A percentile compares a stretch with the other conserved stretches of the same genome.
Evolutionary conservation across 768 basidiomycete genomes (phyloP).

Genomic region (Lactifluus rugatus): DNA sequence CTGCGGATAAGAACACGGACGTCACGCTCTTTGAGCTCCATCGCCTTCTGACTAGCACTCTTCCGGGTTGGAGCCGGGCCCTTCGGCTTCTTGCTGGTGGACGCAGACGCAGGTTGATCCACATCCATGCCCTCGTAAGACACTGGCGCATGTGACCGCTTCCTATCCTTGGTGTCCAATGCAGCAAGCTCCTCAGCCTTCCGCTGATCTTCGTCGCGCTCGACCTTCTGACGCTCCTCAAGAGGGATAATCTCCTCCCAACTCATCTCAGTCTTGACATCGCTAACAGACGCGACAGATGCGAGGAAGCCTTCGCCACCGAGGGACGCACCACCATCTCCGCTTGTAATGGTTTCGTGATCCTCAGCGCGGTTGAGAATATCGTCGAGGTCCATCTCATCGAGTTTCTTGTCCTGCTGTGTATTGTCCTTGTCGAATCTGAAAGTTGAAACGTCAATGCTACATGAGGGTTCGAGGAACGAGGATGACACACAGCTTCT

Average conservation of each 20-base stretch:
- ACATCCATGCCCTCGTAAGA: slow-evolving; percentile 94
- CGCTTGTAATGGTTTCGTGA: slow-evolving; percentile 83
- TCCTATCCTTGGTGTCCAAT: slow-evolving; percentile 57
- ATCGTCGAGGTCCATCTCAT: slow-evolving; percentile 98
- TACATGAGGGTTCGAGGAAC: slow-evolving; percentile 4
- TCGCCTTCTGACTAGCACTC: slow-evolving; percentile 85
- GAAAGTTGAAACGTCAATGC: slow-evolving; percentile 17
- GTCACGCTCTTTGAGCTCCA: slow-evolving; percentile 96
- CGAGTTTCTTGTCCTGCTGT: slow-evolving; percentile 88
- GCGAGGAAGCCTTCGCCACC: slow-evolving; percentile 96
- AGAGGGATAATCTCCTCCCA: slow-evolving; percentile 99
- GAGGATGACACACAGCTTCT: slow-evolving; percentile 67
- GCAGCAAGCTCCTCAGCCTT: slow-evolving; percentile 62
- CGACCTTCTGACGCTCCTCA: slow-evolving; percentile 79
- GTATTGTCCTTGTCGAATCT: slow-evolving; percentile 97
- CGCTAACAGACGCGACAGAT: slow-evolving; percentile 91
- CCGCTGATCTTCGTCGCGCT: slow-evolving; percentile 68
- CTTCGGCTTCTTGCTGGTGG: slow-evolving; percentile 68
- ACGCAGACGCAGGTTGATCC: slow-evolving; percentile 53
- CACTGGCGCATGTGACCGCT: slow-evolving; percentile 76
- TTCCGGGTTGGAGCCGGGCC: slow-evolving; percentile 68
- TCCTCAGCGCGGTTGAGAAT: slow-evolving; percentile 94
- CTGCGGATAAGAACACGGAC: slow-evolving; percentile 91
- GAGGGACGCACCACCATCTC: slow-evolving; percentile 84
- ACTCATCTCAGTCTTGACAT: slow-evolving; percentile 96